phyloP scores from a whole-genome alignment of 805 yeast species.

The Suhomyces sp. region DNA sequence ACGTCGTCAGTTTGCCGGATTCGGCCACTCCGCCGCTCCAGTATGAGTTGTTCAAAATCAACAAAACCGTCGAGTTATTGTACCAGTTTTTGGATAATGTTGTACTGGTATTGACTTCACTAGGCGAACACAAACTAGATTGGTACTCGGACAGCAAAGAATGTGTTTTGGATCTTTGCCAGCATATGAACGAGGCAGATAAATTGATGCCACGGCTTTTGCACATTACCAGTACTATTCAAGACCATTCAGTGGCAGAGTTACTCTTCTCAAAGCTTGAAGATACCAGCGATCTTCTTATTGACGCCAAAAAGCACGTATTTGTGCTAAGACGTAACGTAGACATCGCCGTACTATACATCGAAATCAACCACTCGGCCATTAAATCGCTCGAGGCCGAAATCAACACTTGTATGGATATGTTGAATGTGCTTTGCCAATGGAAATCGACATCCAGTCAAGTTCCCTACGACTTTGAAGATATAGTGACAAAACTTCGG shows the following conservation, averaged over 20 bases:
- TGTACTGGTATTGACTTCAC: not conserved
- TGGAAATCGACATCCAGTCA: conserved; percentile 11
- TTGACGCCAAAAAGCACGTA: conserved; percentile 23
- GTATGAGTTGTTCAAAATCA: conserved; percentile 26
- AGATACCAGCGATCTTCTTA: conserved; percentile 21
- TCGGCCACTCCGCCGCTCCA: conserved; percentile 8
- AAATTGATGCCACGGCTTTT: conserved; percentile 21
- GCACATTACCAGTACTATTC: conserved; percentile 2
- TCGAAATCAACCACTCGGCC: conserved; percentile 25
- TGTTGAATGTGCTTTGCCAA: conserved; percentile 2
- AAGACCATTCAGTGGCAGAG: conserved; percentile 2
- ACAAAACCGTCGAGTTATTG: conserved; percentile 28
- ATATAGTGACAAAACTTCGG: conserved; percentile 22
- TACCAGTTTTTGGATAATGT: conserved; percentile 22
- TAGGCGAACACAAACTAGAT: not conserved
- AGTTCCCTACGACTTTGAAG: conserved; percentile 17
- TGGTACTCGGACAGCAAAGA: conserved; percentile 29
- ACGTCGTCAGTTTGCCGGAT: conserved; percentile 1
- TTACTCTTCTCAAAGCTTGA: conserved; percentile 25
- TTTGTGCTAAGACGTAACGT: conserved; percentile 21
- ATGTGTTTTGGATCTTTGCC: conserved; percentile 14
- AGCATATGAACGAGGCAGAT: conserved; percentile 24
- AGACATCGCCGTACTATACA: conserved; percentile 26
- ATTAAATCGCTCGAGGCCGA: conserved; percentile 24
- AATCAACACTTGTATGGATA: conserved; percentile 22